A percentile compares a stretch with the other conserved stretches of the same genome.
phyloP scores from a whole-genome alignment of 169 alveolate species.

The Toxoplasma gondii region DNA sequence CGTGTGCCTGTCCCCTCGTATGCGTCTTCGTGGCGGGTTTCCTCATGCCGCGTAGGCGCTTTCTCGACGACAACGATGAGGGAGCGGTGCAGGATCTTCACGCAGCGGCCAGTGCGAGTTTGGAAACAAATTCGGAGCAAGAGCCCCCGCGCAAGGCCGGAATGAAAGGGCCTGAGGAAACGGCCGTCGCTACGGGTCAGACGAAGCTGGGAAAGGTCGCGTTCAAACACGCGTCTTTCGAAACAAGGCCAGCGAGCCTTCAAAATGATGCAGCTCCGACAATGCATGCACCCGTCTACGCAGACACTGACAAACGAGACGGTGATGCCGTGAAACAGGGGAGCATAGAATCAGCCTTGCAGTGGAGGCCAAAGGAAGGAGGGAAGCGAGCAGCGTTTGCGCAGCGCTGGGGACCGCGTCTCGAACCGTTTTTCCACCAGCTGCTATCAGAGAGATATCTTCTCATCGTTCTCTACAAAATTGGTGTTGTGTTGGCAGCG shows the following conservation, averaged over 20 bases:
- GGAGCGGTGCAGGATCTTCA: not conserved
- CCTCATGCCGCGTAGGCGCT: conserved; percentile 35
- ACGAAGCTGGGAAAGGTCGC: no score
- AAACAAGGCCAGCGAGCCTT: no score
- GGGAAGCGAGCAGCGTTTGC: not conserved
- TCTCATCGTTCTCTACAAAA: not conserved
- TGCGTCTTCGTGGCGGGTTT: conserved; percentile 1
- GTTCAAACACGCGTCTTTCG: no score
- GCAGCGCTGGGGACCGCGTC: not conserved
- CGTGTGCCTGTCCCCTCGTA: conserved; percentile 15
- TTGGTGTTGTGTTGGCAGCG: not conserved
- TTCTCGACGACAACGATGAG: not conserved
- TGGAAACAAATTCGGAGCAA: not conserved
- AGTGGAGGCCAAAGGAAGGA: no score
- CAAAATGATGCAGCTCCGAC: no score
- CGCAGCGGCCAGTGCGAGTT: not conserved
- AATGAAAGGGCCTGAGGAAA: not conserved
- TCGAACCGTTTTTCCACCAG: not conserved
- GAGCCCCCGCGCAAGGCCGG: not conserved
- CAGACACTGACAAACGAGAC: no score
- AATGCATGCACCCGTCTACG: no score
- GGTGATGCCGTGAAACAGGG: not conserved
- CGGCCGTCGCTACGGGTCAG: no score
- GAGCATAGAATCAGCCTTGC: not conserved
- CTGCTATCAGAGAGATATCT: not conserved